phyloP scores from a whole-genome alignment of 331 rosid species.

The Dryas integrifolia region DNA sequence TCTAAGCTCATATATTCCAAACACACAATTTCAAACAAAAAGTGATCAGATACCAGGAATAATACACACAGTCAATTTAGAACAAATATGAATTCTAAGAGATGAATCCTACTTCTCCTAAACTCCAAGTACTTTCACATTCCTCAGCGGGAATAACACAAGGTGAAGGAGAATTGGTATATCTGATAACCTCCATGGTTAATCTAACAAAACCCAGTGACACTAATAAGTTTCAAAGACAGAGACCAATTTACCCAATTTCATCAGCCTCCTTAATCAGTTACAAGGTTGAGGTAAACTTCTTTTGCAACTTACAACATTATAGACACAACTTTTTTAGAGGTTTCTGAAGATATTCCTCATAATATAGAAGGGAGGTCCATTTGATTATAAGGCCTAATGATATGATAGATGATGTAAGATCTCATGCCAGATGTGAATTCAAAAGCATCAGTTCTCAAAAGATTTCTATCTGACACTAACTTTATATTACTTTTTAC shows the following conservation, averaged over 20 bases:
- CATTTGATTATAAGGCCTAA: background rate
- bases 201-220: background rate
- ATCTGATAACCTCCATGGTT: background rate
- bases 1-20: background rate
- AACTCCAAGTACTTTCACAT: background rate
- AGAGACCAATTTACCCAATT: background rate
- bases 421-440: background rate
- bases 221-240: background rate
- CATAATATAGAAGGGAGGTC: background rate
- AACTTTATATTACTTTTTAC: background rate
- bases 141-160: background rate
- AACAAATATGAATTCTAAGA: background rate
- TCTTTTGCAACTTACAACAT: background rate
- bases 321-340: background rate
- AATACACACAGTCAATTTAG: background rate
- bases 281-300: background rate
- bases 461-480: background rate
- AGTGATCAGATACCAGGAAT: background rate
- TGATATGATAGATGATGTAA: background rate
- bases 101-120: background rate
- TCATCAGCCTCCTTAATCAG: background rate
- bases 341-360: background rate
- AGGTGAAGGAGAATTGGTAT: background rate
- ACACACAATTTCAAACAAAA: background rate
- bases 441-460: constrained; percentile 1